Evolutionary conservation across 2,329 filamentous ascomycete genomes (phyloP).

Genomic region (Colletotrichum plurivorum): DNA sequence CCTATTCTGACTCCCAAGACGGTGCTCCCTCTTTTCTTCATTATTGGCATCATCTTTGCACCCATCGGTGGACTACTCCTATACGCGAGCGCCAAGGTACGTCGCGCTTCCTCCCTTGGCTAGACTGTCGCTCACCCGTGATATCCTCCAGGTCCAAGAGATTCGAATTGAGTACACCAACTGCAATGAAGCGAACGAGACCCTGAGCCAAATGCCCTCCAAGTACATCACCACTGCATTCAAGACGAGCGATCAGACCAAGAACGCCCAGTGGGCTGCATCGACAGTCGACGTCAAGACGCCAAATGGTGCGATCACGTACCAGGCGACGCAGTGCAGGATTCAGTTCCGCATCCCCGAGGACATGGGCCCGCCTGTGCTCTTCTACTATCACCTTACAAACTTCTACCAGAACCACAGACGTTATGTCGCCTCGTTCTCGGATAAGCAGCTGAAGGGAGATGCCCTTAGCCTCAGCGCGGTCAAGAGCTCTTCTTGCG

Average conservation of each 20-base stretch:
- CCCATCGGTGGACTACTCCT: constrained; percentile 90
- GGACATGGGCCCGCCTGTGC: constrained; percentile 83
- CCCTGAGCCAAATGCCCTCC: constrained; percentile 64
- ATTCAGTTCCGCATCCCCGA: constrained; percentile 86
- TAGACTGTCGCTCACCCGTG: constrained; percentile 10
- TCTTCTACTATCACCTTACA: constrained; percentile 94
- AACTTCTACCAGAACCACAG: constrained; percentile 99
- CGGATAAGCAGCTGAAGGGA: constrained; percentile 85
- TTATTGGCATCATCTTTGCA: constrained; percentile 91
- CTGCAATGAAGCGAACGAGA: constrained; percentile 73
- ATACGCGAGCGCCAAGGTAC: constrained; percentile 86
- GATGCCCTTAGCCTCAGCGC: constrained; percentile 70
- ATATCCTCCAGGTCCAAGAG: constrained; percentile 81
- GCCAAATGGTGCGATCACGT: constrained; percentile 51
- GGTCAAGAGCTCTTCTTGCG: constrained; percentile 80
- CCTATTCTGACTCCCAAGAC: constrained; percentile 97
- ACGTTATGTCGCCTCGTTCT: constrained; percentile 92
- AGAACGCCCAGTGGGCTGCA: constrained; percentile 59
- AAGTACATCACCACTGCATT: constrained; percentile 78
- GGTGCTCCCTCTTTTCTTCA: constrained; percentile 91
- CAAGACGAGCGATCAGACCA: constrained; percentile 65
- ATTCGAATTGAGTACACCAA: constrained; percentile 91
- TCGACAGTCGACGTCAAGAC: constrained; percentile 57
- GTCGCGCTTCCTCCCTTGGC: constrained; percentile 41
- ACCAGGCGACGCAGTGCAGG: constrained; percentile 71